Conservation (phyloP, 2,329 filamentous ascomycete species). For the Cercospora beticola region DNA sequence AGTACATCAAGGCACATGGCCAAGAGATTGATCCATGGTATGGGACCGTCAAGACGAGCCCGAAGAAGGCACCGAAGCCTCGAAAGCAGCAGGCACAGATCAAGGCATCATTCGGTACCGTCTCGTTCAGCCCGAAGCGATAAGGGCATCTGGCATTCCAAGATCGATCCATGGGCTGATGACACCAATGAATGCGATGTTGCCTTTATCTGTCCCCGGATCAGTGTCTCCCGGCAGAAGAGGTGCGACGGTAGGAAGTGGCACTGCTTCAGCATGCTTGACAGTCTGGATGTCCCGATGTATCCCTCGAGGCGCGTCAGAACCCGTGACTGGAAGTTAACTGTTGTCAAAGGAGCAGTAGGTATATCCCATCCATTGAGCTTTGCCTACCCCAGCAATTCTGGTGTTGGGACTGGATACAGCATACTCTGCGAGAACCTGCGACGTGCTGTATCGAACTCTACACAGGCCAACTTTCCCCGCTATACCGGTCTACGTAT, state of each 20-base stretch:
- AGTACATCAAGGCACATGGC: neutral
- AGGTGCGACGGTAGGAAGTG: slow-evolving; percentile 54
- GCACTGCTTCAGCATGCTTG: slow-evolving; percentile 40
- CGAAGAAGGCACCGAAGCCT: neutral
- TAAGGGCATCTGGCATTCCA: slow-evolving; percentile 74
- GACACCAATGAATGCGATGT: slow-evolving; percentile 73
- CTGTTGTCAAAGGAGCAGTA: slow-evolving; percentile 74
- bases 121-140: slow-evolving; percentile 50
- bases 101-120: slow-evolving; percentile 34
- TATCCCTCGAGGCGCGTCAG: slow-evolving; percentile 61
- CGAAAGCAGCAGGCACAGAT: neutral
- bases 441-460: too few relatives aligned
- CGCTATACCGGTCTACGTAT: too few relatives aligned
- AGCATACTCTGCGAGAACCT: too few relatives aligned
- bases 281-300: slow-evolving; percentile 47
- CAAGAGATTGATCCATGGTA: neutral
- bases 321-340: slow-evolving; percentile 68
- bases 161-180: slow-evolving; percentile 93
- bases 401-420: slow-evolving; percentile 42
- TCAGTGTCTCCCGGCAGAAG: slow-evolving; percentile 78
- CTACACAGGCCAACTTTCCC: too few relatives aligned
- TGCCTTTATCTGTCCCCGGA: slow-evolving; percentile 64
- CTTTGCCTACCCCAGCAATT: slow-evolving; percentile 66
- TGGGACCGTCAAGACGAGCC: neutral
- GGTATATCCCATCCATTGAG: slow-evolving; percentile 68